A percentile compares a stretch with the other conserved stretches of the same genome.
phyloP scores from a whole-genome alignment of 1,284 basidiomycete genomes.

The Athelia sp. region DNA sequence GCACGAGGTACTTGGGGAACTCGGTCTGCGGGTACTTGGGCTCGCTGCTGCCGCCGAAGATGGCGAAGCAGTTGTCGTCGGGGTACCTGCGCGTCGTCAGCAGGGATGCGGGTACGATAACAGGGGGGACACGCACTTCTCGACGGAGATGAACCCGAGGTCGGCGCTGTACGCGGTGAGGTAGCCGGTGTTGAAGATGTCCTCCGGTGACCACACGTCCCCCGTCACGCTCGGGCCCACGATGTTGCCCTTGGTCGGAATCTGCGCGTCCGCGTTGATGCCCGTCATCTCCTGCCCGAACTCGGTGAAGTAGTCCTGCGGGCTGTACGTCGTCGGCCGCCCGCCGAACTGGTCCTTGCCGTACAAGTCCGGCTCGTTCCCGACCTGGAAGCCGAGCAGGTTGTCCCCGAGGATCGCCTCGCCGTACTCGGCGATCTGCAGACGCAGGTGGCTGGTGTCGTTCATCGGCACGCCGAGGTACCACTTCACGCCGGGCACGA shows the following conservation, averaged over 20 bases:
- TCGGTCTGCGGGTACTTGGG: slow-evolving; percentile 43
- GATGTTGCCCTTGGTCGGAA: slow-evolving; percentile 43
- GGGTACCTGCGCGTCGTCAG: slow-evolving; percentile 20
- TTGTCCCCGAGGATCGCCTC: slow-evolving; percentile 51
- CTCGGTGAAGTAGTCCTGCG: slow-evolving; percentile 42
- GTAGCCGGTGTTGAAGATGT: slow-evolving; percentile 56
- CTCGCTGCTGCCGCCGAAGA: slow-evolving; percentile 36
- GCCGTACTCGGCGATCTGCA: slow-evolving; percentile 45
- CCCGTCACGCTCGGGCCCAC: slow-evolving; percentile 59
- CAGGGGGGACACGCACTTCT: slow-evolving; percentile 53
- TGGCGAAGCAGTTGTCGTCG: slow-evolving; percentile 52
- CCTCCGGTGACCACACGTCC: slow-evolving; percentile 45
- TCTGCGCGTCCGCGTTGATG: slow-evolving; percentile 35
- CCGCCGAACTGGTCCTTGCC: slow-evolving; percentile 23
- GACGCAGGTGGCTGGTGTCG: slow-evolving; percentile 43
- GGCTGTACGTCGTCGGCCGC: slow-evolving; percentile 18
- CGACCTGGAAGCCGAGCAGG: slow-evolving; percentile 55
- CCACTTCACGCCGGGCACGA: slow-evolving; percentile 39
- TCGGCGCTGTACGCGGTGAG: slow-evolving; percentile 40
- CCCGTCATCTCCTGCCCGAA: slow-evolving; percentile 27
- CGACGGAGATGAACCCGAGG: slow-evolving; percentile 48
- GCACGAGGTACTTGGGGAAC: slow-evolving; percentile 55
- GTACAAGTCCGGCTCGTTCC: slow-evolving; percentile 74
- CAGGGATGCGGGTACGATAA: slow-evolving; percentile 5
- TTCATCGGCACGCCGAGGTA: slow-evolving; percentile 48